Evolutionary conservation across 768 basidiomycete genomes (phyloP), one percentile per base, ranked within the genome.

Genomic region (Boletellus ananiceps): DNA sequence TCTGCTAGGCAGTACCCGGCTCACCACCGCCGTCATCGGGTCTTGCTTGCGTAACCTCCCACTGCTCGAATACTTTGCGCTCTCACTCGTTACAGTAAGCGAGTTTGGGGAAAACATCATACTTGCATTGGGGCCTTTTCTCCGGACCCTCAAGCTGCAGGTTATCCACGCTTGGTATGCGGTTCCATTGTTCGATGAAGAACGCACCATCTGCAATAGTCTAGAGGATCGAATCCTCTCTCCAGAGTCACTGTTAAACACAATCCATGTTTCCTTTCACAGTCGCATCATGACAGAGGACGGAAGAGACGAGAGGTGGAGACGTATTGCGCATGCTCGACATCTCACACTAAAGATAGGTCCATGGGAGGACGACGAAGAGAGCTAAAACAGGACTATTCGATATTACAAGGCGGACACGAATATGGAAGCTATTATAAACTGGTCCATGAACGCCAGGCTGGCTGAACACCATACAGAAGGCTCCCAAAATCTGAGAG

Each of bases 81-180:
- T 75, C 19, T 66, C 64, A 2, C 51, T 70, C 18, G 55, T 69
- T 32, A 71, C 69, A 8, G 68, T 69, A 6, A 59, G 62, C 19
- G 71, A 74, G 40, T 59, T 70, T 9, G 37, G 58, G 43, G 59
- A 51, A 25, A 58, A 67, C 40, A 71, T 73, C 46, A 51, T 73
- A 23, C 42, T 47, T 13, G 56, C 62, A 1, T 39, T 75, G 11
- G 66, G 69, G 8, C 54, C 52, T 13, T 60, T 47, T 12, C 44
- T 71, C 6, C 21, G n/a, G 9, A 65, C 67, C 7, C 45, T 76
- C 47, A 76, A 71, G 52, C 44, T 74, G 9, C 59, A 65, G 27
- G 51, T 73, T n/a, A 61, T 56, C 21, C 65, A 69, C 40, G 70
- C 67, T 5, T 66, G 66, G 65, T 69, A 66, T 54, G 58, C 65